Evolutionary conservation across 805 yeast species (phyloP).

Genomic region (Candida boidinii): DNA sequence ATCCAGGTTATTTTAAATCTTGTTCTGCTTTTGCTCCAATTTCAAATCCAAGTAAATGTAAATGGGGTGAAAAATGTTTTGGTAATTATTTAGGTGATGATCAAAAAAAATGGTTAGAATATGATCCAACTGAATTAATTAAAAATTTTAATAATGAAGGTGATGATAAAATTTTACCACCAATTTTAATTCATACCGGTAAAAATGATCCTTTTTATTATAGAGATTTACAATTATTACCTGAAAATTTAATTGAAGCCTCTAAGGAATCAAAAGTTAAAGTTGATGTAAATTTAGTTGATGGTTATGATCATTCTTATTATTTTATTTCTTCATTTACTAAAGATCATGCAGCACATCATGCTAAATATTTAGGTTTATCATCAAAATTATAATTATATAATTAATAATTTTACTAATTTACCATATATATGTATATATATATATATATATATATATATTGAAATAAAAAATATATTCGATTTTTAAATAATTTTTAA

Average conservation of each 20-base stretch:
- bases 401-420: neutral
- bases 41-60: conserved; percentile 63
- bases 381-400: conserved; percentile 12
- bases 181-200: conserved; percentile 81
- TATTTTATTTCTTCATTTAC: conserved; percentile 76
- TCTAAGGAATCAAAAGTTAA: conserved; percentile 51
- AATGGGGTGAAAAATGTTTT: conserved; percentile 89
- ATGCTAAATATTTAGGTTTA: conserved; percentile 47
- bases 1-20: conserved; percentile 66
- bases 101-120: conserved; percentile 54
- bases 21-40: conserved; percentile 92
- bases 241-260: conserved; percentile 61
- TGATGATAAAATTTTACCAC: conserved; percentile 38
- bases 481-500: too few species aligned
- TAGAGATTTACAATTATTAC: conserved; percentile 49
- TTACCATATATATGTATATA: too few species aligned
- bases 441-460: too few species aligned
- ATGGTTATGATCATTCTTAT: conserved; percentile 88
- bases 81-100: conserved; percentile 64
- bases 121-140: conserved; percentile 81
- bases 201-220: conserved; percentile 63
- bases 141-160: conserved; percentile 29
- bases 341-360: conserved; percentile 77
- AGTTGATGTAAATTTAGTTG: conserved; percentile 53
- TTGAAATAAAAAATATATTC: too few species aligned